Evolutionary conservation across 2,329 filamentous ascomycete species (phyloP), one percentile per base, ranked within the genome.

Genomic region (Verticillium isaacii): DNA sequence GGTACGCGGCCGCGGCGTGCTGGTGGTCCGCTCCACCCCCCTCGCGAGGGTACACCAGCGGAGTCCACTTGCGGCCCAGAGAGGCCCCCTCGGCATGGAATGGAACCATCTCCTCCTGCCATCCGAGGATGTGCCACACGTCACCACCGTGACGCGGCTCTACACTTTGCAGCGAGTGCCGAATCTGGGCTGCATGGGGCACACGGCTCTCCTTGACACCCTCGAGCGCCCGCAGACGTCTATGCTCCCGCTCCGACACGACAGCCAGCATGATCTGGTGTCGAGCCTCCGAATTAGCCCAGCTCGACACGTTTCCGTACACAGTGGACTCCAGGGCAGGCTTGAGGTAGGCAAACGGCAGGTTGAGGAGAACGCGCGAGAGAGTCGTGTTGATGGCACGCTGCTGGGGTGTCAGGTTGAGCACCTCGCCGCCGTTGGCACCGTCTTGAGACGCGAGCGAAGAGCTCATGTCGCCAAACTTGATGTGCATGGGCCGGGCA

Each of bases 261-360:
- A 85, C 79, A 11, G 76, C 75, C 32, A 75, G 74, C 58, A 86
- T 78, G 17, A 82, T 77, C 9, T 78, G 78, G 62, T 80, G 77
- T 23, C 83, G 77, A 32, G 79, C 72, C 61, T 80, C 76, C 1
- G 75, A 74, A 45, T 75, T 81, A 32, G 80, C 77, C 79, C 81
- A 85, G 25, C 78, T 82, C n/a, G 77, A 77, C 34, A 77, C 74
- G 55, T 77, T 77, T 52, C 83, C 84, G 9, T 87, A 79, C 32
- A 79, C 79, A 14, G 78, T 80, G 58, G 86, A 85, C 67, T 90
- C 88, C 37, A 93, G 78, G 1, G 91, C 74, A 63, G 82, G 80
- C 72, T 89, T 88, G 29, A 93, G 78, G 32, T 88, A 77, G 15
- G 82, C 77, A 66, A 90, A 90, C 0, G 90, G 90, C 6, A 93